These are phyloP conservation scores for Cinchona pubescens DNA, from an alignment of 257 asterid species.

Conservation along the genomic window DNA sequence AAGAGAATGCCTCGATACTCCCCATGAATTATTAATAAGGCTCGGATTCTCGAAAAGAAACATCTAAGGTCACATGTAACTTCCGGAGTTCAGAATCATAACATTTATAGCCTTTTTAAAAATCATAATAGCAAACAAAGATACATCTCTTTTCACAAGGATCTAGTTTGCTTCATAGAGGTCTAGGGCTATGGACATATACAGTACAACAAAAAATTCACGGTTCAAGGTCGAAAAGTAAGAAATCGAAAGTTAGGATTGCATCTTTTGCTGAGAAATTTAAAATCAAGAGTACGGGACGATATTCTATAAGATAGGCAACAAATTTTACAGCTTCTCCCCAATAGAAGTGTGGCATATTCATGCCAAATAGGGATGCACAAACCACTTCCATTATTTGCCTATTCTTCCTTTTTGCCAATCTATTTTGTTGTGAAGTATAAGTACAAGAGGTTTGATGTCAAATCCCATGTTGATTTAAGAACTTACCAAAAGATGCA, in stretches of 20 bases:
- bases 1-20: neutral
- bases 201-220: neutral
- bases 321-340: neutral
- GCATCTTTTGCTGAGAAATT: neutral
- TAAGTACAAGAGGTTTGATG: no score
- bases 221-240: neutral
- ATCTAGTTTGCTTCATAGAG: neutral
- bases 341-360: neutral
- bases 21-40: slow-evolving; percentile 8
- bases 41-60: slow-evolving; percentile 1
- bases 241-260: neutral
- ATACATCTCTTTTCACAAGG: neutral
- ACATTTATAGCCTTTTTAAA: slow-evolving; percentile 1
- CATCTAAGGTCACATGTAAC: slow-evolving; percentile 9
- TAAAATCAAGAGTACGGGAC: neutral
- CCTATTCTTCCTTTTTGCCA: no score
- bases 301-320: neutral
- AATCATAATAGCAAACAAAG: slow-evolving; percentile 1
- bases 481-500: no score
- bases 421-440: no score
- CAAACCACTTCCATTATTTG: no score
- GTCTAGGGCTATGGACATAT: slow-evolving; percentile 4
- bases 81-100: slow-evolving; percentile 2
- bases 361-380: no score
- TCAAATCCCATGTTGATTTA: no score